Conservation (phyloP, 2,329 filamentous ascomycete genomes). For the Arthrobotrys megalospora region DNA sequence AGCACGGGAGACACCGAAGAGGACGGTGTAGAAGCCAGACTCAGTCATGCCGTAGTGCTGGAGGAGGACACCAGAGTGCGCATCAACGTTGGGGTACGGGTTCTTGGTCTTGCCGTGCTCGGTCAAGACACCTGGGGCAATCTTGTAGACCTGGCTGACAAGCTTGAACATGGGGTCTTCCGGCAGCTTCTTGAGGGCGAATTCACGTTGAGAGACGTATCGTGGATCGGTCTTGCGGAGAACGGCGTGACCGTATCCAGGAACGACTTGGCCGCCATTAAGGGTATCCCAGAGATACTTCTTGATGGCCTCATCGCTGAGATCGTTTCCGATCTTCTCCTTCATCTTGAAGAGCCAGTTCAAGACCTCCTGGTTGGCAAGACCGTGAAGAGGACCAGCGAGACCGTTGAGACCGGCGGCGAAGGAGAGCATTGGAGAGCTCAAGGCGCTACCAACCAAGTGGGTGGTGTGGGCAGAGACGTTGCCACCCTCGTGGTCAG, state of each 20-base stretch:
- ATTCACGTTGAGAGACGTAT: slow-evolving; percentile 98
- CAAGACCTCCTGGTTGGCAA: slow-evolving; percentile 99
- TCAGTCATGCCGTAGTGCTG: slow-evolving; percentile 99
- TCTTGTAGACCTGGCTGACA: slow-evolving; percentile 99
- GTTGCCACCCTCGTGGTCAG: slow-evolving; percentile 99
- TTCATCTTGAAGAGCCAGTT: slow-evolving; percentile 99
- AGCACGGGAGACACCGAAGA: slow-evolving; percentile 98
- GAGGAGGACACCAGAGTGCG: slow-evolving; percentile 98
- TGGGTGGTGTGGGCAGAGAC: slow-evolving; percentile 99
- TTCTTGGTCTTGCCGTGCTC: slow-evolving; percentile 99
- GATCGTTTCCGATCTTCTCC: slow-evolving; percentile 90
- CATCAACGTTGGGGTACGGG: slow-evolving; percentile 98
- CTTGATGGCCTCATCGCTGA: slow-evolving; percentile 95
- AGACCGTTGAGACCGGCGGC: slow-evolving; percentile 98
- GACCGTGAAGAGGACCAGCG: slow-evolving; percentile 96
- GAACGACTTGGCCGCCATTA: slow-evolving; percentile 94
- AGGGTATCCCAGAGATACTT: slow-evolving; percentile 99
- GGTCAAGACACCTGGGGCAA: slow-evolving; percentile 94
- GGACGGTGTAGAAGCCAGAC: slow-evolving; percentile 99
- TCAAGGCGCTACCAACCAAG: slow-evolving; percentile 94
- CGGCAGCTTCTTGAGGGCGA: slow-evolving; percentile 92
- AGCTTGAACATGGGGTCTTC: slow-evolving; percentile 99
- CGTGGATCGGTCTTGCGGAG: slow-evolving; percentile 99
- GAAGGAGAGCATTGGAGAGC: slow-evolving; percentile 96
- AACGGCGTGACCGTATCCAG: slow-evolving; percentile 98